These are phyloP conservation scores for Kazachstania bromeliacearum DNA, from an alignment of 805 yeast genomes.

Conservation along the genomic window DNA sequence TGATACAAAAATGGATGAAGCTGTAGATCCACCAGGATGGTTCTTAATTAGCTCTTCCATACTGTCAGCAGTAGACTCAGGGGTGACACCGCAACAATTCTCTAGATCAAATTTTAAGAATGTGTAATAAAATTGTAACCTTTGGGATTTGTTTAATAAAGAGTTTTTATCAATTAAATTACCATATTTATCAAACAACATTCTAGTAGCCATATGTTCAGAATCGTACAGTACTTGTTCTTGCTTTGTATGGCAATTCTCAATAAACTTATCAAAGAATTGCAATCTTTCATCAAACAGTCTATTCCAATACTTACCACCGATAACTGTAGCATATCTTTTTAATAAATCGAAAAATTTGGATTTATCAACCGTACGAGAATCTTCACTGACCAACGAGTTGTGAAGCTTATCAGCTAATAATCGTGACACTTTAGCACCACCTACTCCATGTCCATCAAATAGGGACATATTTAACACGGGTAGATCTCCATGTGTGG, in stretches of 20 bases:
- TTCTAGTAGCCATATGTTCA: conserved; percentile 22
- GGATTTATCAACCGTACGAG: conserved; percentile 18
- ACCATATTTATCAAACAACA: conserved; percentile 31
- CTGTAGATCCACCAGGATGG: conserved; percentile 49
- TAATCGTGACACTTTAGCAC: conserved; percentile 47
- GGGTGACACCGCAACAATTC: conserved; percentile 20
- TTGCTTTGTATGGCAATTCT: conserved; percentile 28
- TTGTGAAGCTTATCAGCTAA: conserved; percentile 44
- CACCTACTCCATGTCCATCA: conserved; percentile 92
- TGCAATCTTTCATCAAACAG: conserved; percentile 43
- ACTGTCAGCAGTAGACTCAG: background rate
- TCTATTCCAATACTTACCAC: conserved; percentile 78
- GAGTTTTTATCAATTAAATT: conserved; percentile 29
- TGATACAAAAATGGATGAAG: conserved; percentile 50
- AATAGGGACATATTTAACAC: conserved; percentile 68
- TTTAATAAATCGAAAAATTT: conserved; percentile 38
- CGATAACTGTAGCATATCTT: conserved; percentile 51
- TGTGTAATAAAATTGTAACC: conserved; percentile 23
- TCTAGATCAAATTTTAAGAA: conserved; percentile 26
- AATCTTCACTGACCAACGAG: conserved; percentile 39
- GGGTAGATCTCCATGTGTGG: conserved; percentile 11
- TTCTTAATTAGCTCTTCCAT: too few species aligned
- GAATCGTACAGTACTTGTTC: conserved; percentile 25
- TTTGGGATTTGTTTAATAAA: conserved; percentile 24
- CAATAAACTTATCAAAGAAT: conserved; percentile 29